phyloP scores from a whole-genome alignment of 306 rosid species.

The Arachis stenosperma region DNA sequence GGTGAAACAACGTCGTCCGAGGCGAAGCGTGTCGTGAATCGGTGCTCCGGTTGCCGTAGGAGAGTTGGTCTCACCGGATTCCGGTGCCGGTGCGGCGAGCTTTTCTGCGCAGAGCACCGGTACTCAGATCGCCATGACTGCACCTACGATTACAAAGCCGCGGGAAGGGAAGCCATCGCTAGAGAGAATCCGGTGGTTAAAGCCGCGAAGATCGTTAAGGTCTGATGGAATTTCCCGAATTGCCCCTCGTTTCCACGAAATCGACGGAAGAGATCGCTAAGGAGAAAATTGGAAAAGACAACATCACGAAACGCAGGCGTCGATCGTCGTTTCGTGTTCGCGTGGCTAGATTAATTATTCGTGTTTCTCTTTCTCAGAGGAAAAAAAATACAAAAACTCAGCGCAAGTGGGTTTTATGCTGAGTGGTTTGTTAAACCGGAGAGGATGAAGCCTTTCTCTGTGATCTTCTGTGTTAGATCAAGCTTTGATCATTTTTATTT shows the following conservation, averaged over 20 bases:
- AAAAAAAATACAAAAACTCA: conserved; percentile 21
- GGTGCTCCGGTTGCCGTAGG: conserved; percentile 84
- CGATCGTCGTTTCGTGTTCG: no score
- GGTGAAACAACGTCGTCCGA: conserved; percentile 41
- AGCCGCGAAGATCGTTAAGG: conserved; percentile 85
- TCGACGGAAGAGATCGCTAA: neutral
- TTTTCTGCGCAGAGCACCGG: conserved; percentile 85
- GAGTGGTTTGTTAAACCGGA: conserved; percentile 15
- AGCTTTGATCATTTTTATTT: conserved; percentile 50
- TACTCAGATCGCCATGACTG: conserved; percentile 97
- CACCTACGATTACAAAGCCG: conserved; percentile 86
- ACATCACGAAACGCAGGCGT: no score
- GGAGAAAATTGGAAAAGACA: neutral
- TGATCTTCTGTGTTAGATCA: conserved; percentile 35
- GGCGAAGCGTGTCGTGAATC: conserved; percentile 65
- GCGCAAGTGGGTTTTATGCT: conserved; percentile 36
- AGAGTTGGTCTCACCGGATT: conserved; percentile 90
- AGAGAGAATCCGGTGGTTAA: conserved; percentile 90
- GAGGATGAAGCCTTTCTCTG: conserved; percentile 21
- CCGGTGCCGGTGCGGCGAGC: conserved; percentile 94
- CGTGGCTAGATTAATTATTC: no score
- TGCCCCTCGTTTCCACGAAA: conserved; percentile 3
- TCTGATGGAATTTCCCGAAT: conserved; percentile 47
- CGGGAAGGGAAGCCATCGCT: conserved; percentile 87
- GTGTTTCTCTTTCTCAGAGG: neutral